Evolutionary conservation across 805 yeast genomes (phyloP), one percentile per base, ranked within the genome.

Genomic region (Ogataea siamensis): DNA sequence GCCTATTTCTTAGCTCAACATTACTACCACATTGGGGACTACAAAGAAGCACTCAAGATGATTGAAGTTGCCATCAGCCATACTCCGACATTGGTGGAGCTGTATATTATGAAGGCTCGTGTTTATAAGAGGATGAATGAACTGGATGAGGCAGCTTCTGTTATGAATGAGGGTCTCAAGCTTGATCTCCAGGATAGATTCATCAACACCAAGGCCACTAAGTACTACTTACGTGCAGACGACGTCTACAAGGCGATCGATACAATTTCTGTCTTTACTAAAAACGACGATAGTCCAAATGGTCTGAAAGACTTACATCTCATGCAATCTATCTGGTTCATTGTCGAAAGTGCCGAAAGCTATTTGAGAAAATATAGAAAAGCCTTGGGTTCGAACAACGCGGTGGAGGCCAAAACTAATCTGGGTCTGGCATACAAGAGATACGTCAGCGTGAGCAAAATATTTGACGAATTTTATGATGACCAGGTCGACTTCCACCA

Each of bases 401-500:
- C 54, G 9, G 57, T 62, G 7, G 67, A 62, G 23, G 72, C 66
- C 8, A 47, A 65, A n/a, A 48, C 60, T 10, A 70, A 68, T 52
- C 64, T 67, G 42, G 95, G 95, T 0, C 63, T 93, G 48, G 78
- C 97, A 0, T 64, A 88, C 46, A 93, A 93, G 63, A 74, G 98
- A 53, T 86, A 73, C 57, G 60, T 66, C 28, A 80, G 87, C 2
- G 71, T 88, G 31, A 66, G 78, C 34, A 77, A 78, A 43, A 74
- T 84, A 20, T 88, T 79, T 62, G 71, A 77, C 29, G 83, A 78
- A 37, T 88, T 79, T 63, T 75, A 70, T 55, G 76, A 76, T 45
- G 99, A 93, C 57, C 97, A 93, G 66, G 73, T 83, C 47, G 99
- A 93, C 60, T 93, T 91, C 80, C 98, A 93, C 59, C 81, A 85